Evolutionary conservation across 441 rosid genomes (phyloP).

Genomic region (Macaranga tanarius): DNA sequence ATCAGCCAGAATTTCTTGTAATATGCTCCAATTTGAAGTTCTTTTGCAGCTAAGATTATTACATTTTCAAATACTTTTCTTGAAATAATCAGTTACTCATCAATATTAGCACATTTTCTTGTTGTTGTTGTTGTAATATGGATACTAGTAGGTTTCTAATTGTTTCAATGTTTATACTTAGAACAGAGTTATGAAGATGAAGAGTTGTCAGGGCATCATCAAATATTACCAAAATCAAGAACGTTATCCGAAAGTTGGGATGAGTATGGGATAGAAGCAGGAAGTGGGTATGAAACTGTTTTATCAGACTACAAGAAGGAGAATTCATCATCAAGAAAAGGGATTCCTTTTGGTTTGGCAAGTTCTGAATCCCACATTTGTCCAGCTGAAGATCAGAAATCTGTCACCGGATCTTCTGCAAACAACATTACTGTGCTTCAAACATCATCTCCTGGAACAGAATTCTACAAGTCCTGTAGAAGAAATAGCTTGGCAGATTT

Average conservation of each 20-base stretch:
- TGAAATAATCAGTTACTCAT: too few species aligned
- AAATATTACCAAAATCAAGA: conserved; percentile 39
- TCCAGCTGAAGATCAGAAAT: conserved; percentile 52
- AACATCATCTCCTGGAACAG: conserved; percentile 47
- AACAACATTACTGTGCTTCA: conserved; percentile 39
- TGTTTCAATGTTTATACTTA: conserved; percentile 2
- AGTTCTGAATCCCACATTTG: conserved; percentile 45
- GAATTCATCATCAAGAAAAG: conserved; percentile 54
- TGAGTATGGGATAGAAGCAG: conserved; percentile 49
- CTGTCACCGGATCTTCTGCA: conserved; percentile 44
- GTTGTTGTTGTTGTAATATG: too few species aligned
- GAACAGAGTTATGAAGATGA: conserved; percentile 85
- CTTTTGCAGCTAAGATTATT: too few species aligned
- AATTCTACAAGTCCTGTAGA: conserved; percentile 43
- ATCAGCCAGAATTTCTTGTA: not conserved
- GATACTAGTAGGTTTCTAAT: too few species aligned
- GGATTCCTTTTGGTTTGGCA: conserved; percentile 35
- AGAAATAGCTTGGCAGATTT: conserved; percentile 65
- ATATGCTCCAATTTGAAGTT: not conserved
- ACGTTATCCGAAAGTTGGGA: conserved; percentile 69
- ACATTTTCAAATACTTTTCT: too few species aligned
- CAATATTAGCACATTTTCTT: too few species aligned
- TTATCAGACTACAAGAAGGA: conserved; percentile 57
- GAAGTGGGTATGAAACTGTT: conserved; percentile 39
- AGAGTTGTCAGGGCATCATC: conserved; percentile 46